Base-by-base conservation (phyloP, 225 moss, liverwort and hornwort genomes). In the Bryum argenteum region DNA sequence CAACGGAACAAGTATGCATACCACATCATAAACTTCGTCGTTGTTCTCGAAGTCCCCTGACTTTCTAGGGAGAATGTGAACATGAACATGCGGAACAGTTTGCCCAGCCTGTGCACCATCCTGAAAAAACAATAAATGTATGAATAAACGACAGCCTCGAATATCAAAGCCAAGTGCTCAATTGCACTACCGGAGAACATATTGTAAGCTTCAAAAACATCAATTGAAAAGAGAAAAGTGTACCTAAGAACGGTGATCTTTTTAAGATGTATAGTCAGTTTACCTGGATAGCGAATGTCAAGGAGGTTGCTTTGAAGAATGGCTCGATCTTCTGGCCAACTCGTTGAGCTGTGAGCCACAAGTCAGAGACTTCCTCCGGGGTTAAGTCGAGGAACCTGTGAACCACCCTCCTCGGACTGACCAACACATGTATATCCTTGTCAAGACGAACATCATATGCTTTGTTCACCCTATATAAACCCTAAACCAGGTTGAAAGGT, bases 61-160 rank as follows among this genome's bases (percentile, higher is more conserved):
- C 81, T 75, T 91, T 79, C 94, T 81, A 16, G 98, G 94, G 63
- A 94, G 89, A 50, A 98, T 77, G 78, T 98, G 98, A 5, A 98
- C 82, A 79, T 98, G 94, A 65, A 98, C 88, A 74, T 98, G 98
- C 16, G 98, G 87, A 33, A 98, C 98, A 69, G 88, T 92, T 83
- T 94, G 94, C 67, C 94, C 98, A 33, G 98, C 98, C 69, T 92
- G 88, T 70, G 91, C 85, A 71, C 98, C 98, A 80, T 98, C 98
- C 98, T 98, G 80, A 61, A 77, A 50, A 10, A 54, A 44, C 9
- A 38, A 65, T 11, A 57, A 66, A 28, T 13, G 24, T 12, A 19
- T 2, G 21, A 11, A 48, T 56, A 24, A 16, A 33, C 19, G 5
- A 65, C n/a, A 40, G 38, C 53, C 54, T 24, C 28, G 5, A 63